phyloP scores from a whole-genome alignment of 2,329 filamentous ascomycete species.

The Fusarium stilboides region DNA sequence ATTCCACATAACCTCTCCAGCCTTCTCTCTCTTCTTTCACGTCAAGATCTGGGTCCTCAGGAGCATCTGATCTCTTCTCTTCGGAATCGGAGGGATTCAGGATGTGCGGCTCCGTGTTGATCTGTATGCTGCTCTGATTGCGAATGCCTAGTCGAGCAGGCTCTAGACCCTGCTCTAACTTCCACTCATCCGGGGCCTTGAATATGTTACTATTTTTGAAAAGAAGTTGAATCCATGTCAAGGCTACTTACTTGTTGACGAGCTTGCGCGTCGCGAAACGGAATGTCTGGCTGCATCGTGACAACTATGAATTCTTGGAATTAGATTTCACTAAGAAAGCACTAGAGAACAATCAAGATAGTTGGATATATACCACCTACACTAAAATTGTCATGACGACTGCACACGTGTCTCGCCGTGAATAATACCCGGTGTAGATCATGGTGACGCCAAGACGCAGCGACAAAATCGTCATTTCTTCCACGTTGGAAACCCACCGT shows the following conservation, averaged over 20 bases:
- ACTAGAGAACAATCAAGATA: accelerated
- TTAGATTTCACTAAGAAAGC: not conserved
- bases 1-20: conserved; percentile 72
- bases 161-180: conserved; percentile 66
- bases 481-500: not conserved
- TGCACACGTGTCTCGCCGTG: not conserved
- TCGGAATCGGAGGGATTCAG: not conserved
- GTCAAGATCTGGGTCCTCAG: conserved; percentile 54
- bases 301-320: not conserved
- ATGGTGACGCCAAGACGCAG: conserved; percentile 13
- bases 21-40: conserved; percentile 50
- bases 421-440: not conserved
- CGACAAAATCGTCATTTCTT: conserved; percentile 7
- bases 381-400: not conserved
- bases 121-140: conserved; percentile 17
- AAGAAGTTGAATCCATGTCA: too few species aligned
- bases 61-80: not conserved
- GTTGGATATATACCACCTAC: not conserved
- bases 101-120: not conserved
- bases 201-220: conserved; percentile 9
- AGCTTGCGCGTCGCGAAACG: not conserved
- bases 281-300: conserved; percentile 8
- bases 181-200: conserved; percentile 64
- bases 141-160: conserved; percentile 51
- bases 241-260: not conserved